Percentiles rank a stretch among this genome's conserved stretches.
Conservation (phyloP, 1,284 basidiomycete genomes). For the Sporisorium reilianum region DNA sequence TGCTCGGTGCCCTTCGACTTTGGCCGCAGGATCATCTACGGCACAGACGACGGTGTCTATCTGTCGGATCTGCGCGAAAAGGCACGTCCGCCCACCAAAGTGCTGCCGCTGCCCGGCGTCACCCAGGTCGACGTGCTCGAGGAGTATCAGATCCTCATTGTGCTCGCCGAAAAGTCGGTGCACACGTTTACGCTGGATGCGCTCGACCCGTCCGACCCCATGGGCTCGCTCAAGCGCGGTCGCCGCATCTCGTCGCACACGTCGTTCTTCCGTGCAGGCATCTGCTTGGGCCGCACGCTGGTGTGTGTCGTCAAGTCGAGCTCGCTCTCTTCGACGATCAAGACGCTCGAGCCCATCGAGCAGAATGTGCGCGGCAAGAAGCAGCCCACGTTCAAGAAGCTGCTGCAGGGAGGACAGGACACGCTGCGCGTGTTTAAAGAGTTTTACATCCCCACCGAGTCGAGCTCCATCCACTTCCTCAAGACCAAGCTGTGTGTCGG, state of each 20-base stretch:
- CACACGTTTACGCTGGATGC: slow-evolving; percentile 96
- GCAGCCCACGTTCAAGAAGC: slow-evolving; percentile 85
- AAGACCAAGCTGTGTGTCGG: slow-evolving; percentile 98
- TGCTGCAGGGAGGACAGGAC: slow-evolving; percentile 93
- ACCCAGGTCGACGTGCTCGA: slow-evolving; percentile 96
- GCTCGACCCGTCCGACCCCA: slow-evolving; percentile 88
- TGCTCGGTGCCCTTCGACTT: slow-evolving; percentile 92
- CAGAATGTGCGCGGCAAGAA: slow-evolving; percentile 83
- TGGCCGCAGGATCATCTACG: slow-evolving; percentile 90
- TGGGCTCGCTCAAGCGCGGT: slow-evolving; percentile 89
- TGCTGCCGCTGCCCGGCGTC: slow-evolving; percentile 88
- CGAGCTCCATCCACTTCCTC: slow-evolving; percentile 94
- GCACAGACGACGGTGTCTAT: slow-evolving; percentile 96
- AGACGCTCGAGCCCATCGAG: slow-evolving; percentile 95
- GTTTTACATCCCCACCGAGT: slow-evolving; percentile 98
- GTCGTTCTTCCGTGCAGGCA: slow-evolving; percentile 96
- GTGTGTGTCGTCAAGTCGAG: slow-evolving; percentile 98
- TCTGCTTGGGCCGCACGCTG: slow-evolving; percentile 91
- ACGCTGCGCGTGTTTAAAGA: slow-evolving; percentile 91
- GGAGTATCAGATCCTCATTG: slow-evolving; percentile 93
- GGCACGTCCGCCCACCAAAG: slow-evolving; percentile 82
- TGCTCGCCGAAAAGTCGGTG: slow-evolving; percentile 88
- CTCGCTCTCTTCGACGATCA: slow-evolving; percentile 95
- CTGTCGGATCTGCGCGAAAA: slow-evolving; percentile 84
- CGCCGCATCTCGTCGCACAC: slow-evolving; percentile 96